A percentile compares a stretch with the other conserved stretches of the same genome.
phyloP scores from a whole-genome alignment of 2,329 filamentous ascomycete genomes.

The Fusarium sororula region DNA sequence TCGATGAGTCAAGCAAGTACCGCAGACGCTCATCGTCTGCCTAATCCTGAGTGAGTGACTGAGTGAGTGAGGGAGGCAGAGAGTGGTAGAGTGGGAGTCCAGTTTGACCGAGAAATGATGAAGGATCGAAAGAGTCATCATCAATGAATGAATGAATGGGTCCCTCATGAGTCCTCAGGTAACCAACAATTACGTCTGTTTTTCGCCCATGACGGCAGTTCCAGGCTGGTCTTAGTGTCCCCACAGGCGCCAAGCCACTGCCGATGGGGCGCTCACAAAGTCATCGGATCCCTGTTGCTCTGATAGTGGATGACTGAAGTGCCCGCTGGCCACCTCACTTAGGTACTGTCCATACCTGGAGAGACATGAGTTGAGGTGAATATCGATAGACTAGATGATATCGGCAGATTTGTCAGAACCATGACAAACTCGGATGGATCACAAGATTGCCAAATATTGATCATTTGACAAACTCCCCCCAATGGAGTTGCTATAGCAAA shows the following conservation, averaged over 20 bases:
- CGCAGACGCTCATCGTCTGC: neutral
- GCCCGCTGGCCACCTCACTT: neutral
- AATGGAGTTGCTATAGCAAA: neutral
- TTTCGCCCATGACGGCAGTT: constrained; percentile 19
- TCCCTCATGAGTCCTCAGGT: constrained; percentile 22
- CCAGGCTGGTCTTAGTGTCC: constrained; percentile 13
- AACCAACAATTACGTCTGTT: constrained; percentile 15
- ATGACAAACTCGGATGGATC: neutral
- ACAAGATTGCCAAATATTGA: neutral
- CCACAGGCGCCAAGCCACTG: constrained; percentile 26
- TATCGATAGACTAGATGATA: neutral
- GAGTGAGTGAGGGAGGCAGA: neutral
- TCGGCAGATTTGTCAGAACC: neutral
- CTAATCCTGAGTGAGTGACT: neutral
- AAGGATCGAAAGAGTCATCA: constrained; percentile 33
- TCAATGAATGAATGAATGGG: constrained; percentile 3
- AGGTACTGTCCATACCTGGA: neutral
- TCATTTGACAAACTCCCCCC: neutral
- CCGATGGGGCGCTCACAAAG: constrained; percentile 13
- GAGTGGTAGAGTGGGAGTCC: neutral
- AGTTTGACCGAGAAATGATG: constrained; percentile 12
- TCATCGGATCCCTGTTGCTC: constrained; percentile 14
- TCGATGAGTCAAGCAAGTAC: constrained; percentile 32
- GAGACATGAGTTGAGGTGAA: neutral
- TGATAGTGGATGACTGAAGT: neutral